Conservation (phyloP, 2,329 filamentous ascomycete species). For the Clonostachys solani region DNA sequence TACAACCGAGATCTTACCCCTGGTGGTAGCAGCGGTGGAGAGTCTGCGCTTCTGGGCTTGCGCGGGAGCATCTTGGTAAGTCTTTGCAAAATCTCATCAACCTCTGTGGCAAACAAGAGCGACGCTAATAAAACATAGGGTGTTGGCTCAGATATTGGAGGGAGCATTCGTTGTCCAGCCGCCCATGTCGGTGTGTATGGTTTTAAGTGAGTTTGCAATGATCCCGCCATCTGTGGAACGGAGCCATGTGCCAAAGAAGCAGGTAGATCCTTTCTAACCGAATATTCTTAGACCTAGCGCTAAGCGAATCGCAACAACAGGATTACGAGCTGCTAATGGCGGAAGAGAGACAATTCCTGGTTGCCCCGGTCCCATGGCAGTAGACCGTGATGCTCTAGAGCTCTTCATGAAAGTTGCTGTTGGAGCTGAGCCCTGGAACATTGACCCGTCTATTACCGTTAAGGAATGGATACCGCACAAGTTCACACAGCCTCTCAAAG, state of each 20-base stretch:
- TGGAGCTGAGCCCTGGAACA: constrained; percentile 22
- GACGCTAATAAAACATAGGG: constrained; percentile 13
- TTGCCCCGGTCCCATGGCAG: constrained; percentile 24
- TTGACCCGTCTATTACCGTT: constrained; percentile 21
- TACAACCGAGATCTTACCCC: constrained; percentile 54
- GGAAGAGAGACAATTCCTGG: constrained; percentile 27
- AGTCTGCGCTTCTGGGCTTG: constrained; percentile 32
- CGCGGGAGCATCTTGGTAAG: constrained; percentile 31
- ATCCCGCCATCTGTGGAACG: not conserved
- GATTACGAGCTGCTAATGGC: constrained; percentile 16
- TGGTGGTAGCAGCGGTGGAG: constrained; percentile 62
- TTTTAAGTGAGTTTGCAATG: constrained; percentile 17
- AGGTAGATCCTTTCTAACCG: not conserved
- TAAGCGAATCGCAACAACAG: constrained; percentile 19
- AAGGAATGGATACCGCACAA: constrained; percentile 26
- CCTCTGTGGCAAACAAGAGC: not conserved
- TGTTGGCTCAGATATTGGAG: constrained; percentile 35
- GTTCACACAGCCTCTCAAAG: constrained; percentile 41
- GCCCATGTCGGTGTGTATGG: constrained; percentile 27
- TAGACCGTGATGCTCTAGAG: constrained; percentile 25
- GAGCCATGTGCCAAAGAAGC: not conserved
- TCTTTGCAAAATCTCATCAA: no score
- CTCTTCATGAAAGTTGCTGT: constrained; percentile 25
- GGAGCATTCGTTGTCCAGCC: constrained; percentile 29
- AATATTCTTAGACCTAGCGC: constrained; percentile 17